Percentiles rank a stretch among this genome's conserved stretches.
Conservation (phyloP, 495 filamentous ascomycete species). For the Hypoxylon intermedium region DNA sequence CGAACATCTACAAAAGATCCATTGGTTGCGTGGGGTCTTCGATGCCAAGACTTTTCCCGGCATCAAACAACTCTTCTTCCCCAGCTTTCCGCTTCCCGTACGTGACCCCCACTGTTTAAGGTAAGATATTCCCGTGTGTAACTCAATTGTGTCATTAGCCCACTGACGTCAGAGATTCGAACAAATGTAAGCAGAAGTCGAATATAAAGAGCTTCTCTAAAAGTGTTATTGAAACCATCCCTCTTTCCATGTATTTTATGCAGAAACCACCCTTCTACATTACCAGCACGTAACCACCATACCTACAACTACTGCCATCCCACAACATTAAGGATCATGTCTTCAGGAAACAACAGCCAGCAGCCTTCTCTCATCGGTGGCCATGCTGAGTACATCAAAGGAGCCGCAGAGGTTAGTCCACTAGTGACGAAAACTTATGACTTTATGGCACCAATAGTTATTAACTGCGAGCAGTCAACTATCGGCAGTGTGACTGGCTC, state of each 20-base stretch:
- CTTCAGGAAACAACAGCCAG: constrained; percentile 37
- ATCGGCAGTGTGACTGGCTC: constrained; percentile 53
- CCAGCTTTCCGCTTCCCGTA: constrained; percentile 20
- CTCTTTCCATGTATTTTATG: too few species aligned
- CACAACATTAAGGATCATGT: constrained; percentile 21
- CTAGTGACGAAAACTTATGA: background rate
- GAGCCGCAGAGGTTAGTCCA: constrained; percentile 51
- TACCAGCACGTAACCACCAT: too few species aligned
- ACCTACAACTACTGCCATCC: too few species aligned
- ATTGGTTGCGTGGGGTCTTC: constrained; percentile 30
- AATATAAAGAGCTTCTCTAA: constrained; percentile 1
- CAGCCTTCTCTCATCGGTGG: constrained; percentile 50
- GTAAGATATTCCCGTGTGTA: constrained; percentile 25
- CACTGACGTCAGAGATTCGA: constrained; percentile 30
- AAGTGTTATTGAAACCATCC: background rate
- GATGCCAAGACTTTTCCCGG: constrained; percentile 33
- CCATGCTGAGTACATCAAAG: constrained; percentile 58
- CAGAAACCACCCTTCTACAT: too few species aligned
- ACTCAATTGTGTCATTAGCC: constrained; percentile 31
- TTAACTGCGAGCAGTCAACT: constrained; percentile 38
- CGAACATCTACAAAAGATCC: constrained; percentile 13
- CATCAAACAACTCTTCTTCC: constrained; percentile 16
- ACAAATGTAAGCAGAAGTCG: background rate
- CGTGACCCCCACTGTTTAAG: constrained; percentile 23
- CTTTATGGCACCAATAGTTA: background rate